These are phyloP conservation scores for Ophiostoma perfectum DNA, from an alignment of 2,329 filamentous ascomycete species.

Conservation along the genomic window DNA sequence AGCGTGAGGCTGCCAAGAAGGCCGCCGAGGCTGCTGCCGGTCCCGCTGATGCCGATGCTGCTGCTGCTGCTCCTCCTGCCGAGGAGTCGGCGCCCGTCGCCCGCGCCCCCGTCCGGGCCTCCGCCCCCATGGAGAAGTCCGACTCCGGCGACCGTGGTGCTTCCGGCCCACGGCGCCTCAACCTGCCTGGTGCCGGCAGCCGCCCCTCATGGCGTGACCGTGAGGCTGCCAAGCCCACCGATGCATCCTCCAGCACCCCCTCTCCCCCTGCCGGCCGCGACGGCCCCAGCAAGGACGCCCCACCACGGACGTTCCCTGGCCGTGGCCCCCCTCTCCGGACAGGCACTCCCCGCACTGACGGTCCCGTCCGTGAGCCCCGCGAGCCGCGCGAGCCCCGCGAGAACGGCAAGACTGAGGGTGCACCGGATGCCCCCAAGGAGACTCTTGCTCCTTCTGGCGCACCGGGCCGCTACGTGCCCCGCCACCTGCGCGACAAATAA, in stretches of 20 bases:
- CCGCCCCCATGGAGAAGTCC: constrained; percentile 36
- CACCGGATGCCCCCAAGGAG: constrained; percentile 42
- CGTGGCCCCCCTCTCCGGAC: constrained; percentile 41
- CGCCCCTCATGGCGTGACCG: constrained; percentile 51
- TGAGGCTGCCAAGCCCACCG: constrained; percentile 43
- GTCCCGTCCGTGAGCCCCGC: constrained; percentile 36
- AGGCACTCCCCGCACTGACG: constrained; percentile 34
- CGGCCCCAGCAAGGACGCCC: constrained; percentile 27
- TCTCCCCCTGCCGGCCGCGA: not conserved
- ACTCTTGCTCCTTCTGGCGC: constrained; percentile 48
- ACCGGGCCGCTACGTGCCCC: constrained; percentile 57
- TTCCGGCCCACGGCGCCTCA: constrained; percentile 49
- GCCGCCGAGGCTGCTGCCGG: constrained; percentile 27
- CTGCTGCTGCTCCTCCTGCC: constrained; percentile 33
- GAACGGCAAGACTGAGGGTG: constrained; percentile 28
- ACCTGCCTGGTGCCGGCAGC: constrained; percentile 39
- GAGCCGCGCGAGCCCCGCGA: constrained; percentile 38
- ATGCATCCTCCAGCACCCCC: constrained; percentile 20
- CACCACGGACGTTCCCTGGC: constrained; percentile 35
- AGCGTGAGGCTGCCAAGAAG: constrained; percentile 56
- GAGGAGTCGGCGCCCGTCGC: constrained; percentile 26
- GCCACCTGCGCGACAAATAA: constrained; percentile 29
- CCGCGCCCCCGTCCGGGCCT: constrained; percentile 32
- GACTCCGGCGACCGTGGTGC: constrained; percentile 33
- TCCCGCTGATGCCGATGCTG: constrained; percentile 27